phyloP scores from a whole-genome alignment of 352 stramenopile genomes.

The Phytophthora cajani region DNA sequence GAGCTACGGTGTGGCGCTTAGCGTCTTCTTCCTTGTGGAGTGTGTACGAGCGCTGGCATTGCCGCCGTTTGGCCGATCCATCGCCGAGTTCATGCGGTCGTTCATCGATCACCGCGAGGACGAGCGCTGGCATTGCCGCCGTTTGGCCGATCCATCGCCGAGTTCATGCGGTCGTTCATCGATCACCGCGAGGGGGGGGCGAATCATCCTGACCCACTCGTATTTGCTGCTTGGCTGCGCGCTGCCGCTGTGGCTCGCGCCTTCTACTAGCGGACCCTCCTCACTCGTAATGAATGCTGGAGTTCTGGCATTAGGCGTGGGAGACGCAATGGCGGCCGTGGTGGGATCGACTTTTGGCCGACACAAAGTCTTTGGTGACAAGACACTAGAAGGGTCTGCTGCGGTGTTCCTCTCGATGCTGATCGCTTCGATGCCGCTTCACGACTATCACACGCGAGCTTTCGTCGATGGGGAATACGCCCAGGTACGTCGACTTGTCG shows the following conservation, averaged over 20 bases:
- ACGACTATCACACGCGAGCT: slow-evolving; percentile 40
- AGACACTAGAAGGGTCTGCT: background rate
- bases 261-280: background rate
- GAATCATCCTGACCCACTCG: slow-evolving; percentile 69
- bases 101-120: slow-evolving; percentile 78
- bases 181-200: slow-evolving; percentile 73
- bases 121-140: slow-evolving; percentile 60
- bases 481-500: slow-evolving; percentile 33
- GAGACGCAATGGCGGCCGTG: slow-evolving; percentile 39
- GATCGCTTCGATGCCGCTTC: slow-evolving; percentile 48
- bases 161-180: slow-evolving; percentile 71
- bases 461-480: slow-evolving; percentile 23
- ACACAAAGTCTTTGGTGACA: background rate
- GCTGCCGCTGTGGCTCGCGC: slow-evolving; percentile 65
- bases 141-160: slow-evolving; percentile 48
- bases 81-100: slow-evolving; percentile 60
- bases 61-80: slow-evolving; percentile 49
- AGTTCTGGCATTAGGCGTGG: slow-evolving; percentile 67
- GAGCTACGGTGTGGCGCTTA: slow-evolving; percentile 73
- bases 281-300: slow-evolving; percentile 59
- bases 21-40: slow-evolving; percentile 66
- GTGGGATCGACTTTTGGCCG: background rate
- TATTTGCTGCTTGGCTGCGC: slow-evolving; percentile 79
- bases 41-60: slow-evolving; percentile 62
- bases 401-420: slow-evolving; percentile 64